A percentile compares a stretch with the other conserved stretches of the same genome.
phyloP scores from a whole-genome alignment of 345 rosid species.

The Pistacia vera region DNA sequence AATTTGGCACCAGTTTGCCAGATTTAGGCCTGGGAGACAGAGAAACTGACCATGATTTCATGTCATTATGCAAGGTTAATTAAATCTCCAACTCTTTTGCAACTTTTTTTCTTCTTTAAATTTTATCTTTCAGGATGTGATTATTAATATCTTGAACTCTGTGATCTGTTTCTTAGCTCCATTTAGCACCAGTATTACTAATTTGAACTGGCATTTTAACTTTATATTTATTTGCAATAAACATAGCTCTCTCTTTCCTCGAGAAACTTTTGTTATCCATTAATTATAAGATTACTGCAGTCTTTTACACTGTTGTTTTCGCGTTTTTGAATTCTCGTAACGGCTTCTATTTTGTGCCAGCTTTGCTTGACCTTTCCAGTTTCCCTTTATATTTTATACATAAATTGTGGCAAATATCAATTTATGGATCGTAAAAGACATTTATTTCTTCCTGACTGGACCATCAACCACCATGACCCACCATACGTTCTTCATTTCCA shows the following conservation, averaged over 20 bases:
- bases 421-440: neutral
- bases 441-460: neutral
- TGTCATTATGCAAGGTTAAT: constrained; percentile 88
- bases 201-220: neutral
- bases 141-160: neutral
- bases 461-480: neutral
- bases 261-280: neutral
- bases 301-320: neutral
- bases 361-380: neutral
- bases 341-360: neutral
- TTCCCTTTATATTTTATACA: neutral
- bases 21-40: constrained; percentile 86
- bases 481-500: constrained; percentile 15
- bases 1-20: constrained; percentile 63
- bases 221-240: neutral
- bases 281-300: no score
- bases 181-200: neutral
- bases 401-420: neutral
- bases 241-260: neutral
- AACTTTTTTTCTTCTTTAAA: neutral
- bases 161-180: constrained; percentile 4
- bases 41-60: constrained; percentile 74
- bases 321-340: no score
- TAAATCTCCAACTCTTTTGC: neutral
- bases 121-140: neutral